Percentiles rank a stretch among this genome's conserved stretches.
Conservation (phyloP, 441 rosid species). For the Viola pubescens region DNA sequence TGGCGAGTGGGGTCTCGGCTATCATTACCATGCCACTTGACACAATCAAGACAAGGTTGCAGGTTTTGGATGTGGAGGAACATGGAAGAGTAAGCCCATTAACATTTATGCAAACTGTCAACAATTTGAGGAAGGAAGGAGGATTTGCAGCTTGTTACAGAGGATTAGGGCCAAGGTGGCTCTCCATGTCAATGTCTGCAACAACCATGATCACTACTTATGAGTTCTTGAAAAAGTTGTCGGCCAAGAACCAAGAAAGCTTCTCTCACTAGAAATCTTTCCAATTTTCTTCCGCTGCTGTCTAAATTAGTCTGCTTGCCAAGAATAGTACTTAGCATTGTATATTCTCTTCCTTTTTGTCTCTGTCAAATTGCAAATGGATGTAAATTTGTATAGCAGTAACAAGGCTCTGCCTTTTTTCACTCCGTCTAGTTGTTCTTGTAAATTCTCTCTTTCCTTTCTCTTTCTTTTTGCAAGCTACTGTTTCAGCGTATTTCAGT, state of each 20-base stretch:
- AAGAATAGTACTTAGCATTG: conserved; percentile 12
- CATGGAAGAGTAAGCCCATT: conserved; percentile 51
- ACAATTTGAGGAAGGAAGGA: conserved; percentile 70
- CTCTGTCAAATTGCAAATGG: conserved; percentile 6
- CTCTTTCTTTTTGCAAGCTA: not conserved
- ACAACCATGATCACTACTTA: conserved; percentile 91
- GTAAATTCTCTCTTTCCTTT: not conserved
- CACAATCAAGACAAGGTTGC: conserved; percentile 78
- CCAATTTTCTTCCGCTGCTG: not conserved
- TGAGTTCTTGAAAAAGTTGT: conserved; percentile 80
- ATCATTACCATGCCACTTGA: conserved; percentile 83
- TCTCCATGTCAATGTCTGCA: conserved; percentile 89
- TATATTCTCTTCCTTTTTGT: conserved; percentile 10
- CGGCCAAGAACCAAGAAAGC: conserved; percentile 50
- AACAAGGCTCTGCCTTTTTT: conserved; percentile 1
- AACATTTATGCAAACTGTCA: conserved; percentile 59
- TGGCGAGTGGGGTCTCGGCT: conserved; percentile 79
- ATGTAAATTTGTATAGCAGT: conserved; percentile 21
- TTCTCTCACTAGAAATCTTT: conserved; percentile 2
- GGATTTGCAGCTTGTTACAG: conserved; percentile 80
- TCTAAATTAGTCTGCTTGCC: conserved; percentile 10
- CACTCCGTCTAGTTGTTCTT: not conserved
- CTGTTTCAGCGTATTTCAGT: not conserved
- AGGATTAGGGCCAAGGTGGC: conserved; percentile 88
- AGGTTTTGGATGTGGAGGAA: conserved; percentile 62